phyloP scores from a whole-genome alignment of 345 rosid genomes.

The Gynandropsis gynandra region DNA sequence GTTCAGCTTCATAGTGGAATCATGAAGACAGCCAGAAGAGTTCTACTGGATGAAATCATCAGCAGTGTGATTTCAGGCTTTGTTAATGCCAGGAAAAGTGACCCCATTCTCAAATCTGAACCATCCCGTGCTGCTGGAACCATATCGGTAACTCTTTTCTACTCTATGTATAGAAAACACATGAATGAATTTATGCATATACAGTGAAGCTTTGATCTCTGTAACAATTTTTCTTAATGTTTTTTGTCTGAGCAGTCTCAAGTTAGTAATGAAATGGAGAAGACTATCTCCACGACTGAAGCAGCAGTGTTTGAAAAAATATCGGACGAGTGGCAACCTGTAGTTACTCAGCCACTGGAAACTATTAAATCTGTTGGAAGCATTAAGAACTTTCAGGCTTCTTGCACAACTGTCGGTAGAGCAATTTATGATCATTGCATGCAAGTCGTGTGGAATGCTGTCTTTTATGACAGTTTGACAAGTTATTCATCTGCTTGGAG shows the following conservation, averaged over 20 bases:
- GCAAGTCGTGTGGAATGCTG: slow-evolving; percentile 87
- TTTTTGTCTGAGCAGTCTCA: slow-evolving; percentile 40
- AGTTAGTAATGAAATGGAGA: slow-evolving; percentile 23
- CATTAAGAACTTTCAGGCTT: slow-evolving; percentile 55
- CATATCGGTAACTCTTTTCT: slow-evolving; percentile 20
- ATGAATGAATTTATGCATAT: slow-evolving; percentile 32
- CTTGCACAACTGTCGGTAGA: slow-evolving; percentile 49
- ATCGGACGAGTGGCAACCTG: not conserved
- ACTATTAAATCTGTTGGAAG: slow-evolving; percentile 63
- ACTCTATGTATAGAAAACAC: not conserved
- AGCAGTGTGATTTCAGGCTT: slow-evolving; percentile 52
- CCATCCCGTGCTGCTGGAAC: slow-evolving; percentile 21
- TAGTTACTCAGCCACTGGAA: slow-evolving; percentile 15
- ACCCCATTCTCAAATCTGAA: slow-evolving; percentile 36
- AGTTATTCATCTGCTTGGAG: slow-evolving; percentile 59
- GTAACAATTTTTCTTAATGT: no score
- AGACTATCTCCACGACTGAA: slow-evolving; percentile 22
- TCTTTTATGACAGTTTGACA: slow-evolving; percentile 58
- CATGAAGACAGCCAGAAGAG: slow-evolving; percentile 71
- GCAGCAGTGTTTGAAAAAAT: slow-evolving; percentile 26
- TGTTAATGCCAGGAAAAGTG: slow-evolving; percentile 38
- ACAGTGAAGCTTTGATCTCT: not conserved
- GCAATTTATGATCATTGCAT: slow-evolving; percentile 56
- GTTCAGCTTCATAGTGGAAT: slow-evolving; percentile 71
- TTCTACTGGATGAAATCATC: slow-evolving; percentile 77